Conservation (phyloP, 495 filamentous ascomycete genomes). For the Penicillium pulvis region DNA sequence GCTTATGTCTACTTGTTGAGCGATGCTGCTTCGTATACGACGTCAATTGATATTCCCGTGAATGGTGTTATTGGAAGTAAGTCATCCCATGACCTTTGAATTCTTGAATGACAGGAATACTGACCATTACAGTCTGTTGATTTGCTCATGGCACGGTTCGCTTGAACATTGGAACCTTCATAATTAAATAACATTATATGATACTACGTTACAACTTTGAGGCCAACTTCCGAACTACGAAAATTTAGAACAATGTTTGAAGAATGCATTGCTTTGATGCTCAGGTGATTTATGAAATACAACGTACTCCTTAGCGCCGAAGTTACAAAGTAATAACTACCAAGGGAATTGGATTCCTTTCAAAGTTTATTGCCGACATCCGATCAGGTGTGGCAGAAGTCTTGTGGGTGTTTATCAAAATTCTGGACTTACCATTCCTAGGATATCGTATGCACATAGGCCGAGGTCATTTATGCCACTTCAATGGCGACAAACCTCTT, state of each 20-base stretch:
- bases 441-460: too few relatives aligned
- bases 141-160: not conserved
- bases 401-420: too few relatives aligned
- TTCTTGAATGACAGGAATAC: not conserved
- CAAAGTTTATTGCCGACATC: too few relatives aligned
- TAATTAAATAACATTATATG: not conserved
- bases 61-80: slow-evolving; percentile 36
- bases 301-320: not conserved
- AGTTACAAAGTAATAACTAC: not conserved
- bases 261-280: not conserved
- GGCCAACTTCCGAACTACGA: not conserved
- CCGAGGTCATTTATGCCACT: too few relatives aligned
- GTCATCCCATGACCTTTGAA: slow-evolving; percentile 1
- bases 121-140: not conserved
- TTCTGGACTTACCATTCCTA: too few relatives aligned
- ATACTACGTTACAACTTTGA: not conserved
- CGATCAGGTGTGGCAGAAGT: too few relatives aligned
- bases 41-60: slow-evolving; percentile 44
- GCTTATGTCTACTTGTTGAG: slow-evolving; percentile 47
- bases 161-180: not conserved
- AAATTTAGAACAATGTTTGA: not conserved
- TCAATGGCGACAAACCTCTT: too few relatives aligned
- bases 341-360: too few relatives aligned
- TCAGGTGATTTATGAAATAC: not conserved
- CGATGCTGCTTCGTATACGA: slow-evolving; percentile 45